Conservation (phyloP, 441 rosid genomes). For the Gossypium trilobum region DNA sequence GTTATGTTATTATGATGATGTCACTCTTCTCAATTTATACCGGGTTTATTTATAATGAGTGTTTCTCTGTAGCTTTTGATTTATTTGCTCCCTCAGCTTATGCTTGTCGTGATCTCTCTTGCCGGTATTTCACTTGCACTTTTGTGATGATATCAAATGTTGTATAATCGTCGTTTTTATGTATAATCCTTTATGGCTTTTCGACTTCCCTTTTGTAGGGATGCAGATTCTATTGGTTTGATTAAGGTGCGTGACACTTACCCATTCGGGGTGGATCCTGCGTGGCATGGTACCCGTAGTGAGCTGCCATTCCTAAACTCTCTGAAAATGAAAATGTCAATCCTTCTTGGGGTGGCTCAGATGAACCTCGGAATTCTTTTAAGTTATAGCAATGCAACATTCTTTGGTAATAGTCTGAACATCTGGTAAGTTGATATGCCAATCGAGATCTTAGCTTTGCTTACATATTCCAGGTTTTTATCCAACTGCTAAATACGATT, state of each 20-base stretch:
- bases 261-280: conserved; percentile 93
- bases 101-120: conserved; percentile 75
- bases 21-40: conserved; percentile 82
- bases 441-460: conserved; percentile 4
- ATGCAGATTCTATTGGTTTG: conserved; percentile 73
- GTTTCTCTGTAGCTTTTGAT: conserved; percentile 82
- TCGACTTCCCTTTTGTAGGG: conserved; percentile 34
- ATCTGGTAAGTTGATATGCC: conserved; percentile 45
- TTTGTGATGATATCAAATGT: neutral
- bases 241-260: conserved; percentile 62
- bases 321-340: conserved; percentile 96
- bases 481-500: neutral
- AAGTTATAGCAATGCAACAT: conserved; percentile 74
- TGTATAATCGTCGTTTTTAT: conserved; percentile 6
- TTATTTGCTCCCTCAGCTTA: conserved; percentile 80
- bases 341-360: conserved; percentile 85
- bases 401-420: conserved; percentile 48
- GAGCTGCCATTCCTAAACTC: conserved; percentile 93
- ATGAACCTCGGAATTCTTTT: conserved; percentile 92
- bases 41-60: conserved; percentile 86
- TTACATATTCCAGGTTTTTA: conserved; percentile 20
- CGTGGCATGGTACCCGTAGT: conserved; percentile 79
- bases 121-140: conserved; percentile 47
- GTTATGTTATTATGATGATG: conserved; percentile 90
- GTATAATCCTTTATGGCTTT: conserved; percentile 9